Evolutionary conservation across 1,139 yeast genomes (phyloP), one percentile per base, ranked within the genome.

Genomic region (Pichia sp.): DNA sequence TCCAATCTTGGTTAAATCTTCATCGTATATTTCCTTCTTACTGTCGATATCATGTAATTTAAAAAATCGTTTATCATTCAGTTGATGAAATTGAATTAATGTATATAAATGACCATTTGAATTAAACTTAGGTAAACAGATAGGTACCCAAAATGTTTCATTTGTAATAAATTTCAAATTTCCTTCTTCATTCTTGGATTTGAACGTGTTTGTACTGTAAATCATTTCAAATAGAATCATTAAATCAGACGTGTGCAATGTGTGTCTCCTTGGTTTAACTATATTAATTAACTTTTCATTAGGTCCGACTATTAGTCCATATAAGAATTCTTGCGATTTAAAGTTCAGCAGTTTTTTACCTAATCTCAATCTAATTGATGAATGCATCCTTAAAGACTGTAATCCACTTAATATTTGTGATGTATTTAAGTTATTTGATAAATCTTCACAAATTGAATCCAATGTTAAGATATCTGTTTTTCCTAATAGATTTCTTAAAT

Each of bases 111-210:
- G 94, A 15, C 98, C 98, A 54, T 81, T 80, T 4, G 87, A 70
- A 62, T 92, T 92, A 69, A 92, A 92, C 56, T 85, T 79, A 0
- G 98, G 96, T 65, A 92, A 73, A 63, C 98, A 92, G 2, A 92
- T 72, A 0, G 98, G 98, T 15, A 88, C 77, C 97, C 97, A 92
- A 53, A 88, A 77, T 59, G 90, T 96, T 56, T 85, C 92, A 44
- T 69, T 66, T 16, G 54, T 50, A 5, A 49, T 46, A 13, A 65
- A 53, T 30, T 66, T 53, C 12, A 56, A 29, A 25, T 40, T 52
- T 22, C 45, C 37, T 12, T 18, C 24, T 2, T 42, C 45, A 27
- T 38, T 41, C 12, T 36, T 40, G 1, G 49, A 71, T 42, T 65
- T 68, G 57, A 76, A 76, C 1, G 78, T 69, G 26, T 68, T 66